phyloP scores from a whole-genome alignment of 257 asterid species.

The Apocynum venetum region DNA sequence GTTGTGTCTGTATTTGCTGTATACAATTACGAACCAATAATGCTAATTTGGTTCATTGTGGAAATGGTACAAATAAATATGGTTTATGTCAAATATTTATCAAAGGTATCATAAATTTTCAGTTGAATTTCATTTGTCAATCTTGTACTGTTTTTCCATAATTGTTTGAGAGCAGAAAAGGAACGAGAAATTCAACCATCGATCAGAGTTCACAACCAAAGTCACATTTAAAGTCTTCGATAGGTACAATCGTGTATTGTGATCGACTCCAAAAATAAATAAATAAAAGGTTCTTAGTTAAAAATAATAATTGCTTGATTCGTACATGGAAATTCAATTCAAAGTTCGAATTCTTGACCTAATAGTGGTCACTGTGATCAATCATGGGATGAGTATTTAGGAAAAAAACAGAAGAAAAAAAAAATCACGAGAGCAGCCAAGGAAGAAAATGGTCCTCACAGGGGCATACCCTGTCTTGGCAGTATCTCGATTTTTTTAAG shows the following conservation, averaged over 20 bases:
- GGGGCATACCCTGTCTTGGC: neutral
- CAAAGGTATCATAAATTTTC: neutral
- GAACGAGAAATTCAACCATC: neutral
- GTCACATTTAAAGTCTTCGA: neutral
- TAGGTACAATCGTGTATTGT: neutral
- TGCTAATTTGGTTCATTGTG: constrained; percentile 25
- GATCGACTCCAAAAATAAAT: too few relatives aligned
- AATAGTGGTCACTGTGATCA: too few relatives aligned
- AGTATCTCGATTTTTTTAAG: neutral
- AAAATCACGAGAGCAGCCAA: neutral
- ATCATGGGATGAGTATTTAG: too few relatives aligned
- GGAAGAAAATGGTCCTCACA: neutral
- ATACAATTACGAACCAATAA: constrained; percentile 17
- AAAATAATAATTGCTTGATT: too few relatives aligned
- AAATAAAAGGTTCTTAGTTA: too few relatives aligned
- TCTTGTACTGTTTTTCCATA: neutral
- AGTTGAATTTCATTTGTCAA: neutral
- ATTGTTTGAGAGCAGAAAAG: neutral
- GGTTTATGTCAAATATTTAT: neutral
- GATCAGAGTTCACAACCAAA: neutral
- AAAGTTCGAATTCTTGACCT: too few relatives aligned
- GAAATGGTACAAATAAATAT: constrained; percentile 10
- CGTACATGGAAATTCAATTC: too few relatives aligned
- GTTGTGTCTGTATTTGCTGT: constrained; percentile 21
- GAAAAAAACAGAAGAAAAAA: too few relatives aligned